phyloP scores from a whole-genome alignment of 768 basidiomycete species.

The Russula dissimulans region DNA sequence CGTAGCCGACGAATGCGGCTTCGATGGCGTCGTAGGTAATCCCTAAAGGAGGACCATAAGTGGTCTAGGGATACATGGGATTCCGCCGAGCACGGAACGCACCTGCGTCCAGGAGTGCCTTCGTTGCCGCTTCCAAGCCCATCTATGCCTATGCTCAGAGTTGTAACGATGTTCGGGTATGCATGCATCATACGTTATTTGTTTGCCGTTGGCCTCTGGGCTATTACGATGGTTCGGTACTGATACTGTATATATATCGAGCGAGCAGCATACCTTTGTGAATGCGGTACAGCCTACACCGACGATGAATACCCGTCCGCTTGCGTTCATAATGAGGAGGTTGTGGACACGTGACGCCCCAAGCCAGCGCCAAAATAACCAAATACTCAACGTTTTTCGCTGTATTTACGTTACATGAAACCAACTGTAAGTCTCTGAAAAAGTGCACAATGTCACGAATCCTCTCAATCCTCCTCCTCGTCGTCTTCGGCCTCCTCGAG shows the following conservation, averaged over 20 bases:
- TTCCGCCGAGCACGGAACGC: constrained; percentile 3
- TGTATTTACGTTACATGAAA: too few relatives aligned
- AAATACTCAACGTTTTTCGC: too few relatives aligned
- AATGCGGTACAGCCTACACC: constrained; percentile 73
- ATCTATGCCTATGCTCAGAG: constrained; percentile 38
- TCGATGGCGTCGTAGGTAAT: constrained; percentile 72
- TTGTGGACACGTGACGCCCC: too few relatives aligned
- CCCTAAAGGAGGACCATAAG: constrained; percentile 33
- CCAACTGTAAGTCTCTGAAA: too few relatives aligned
- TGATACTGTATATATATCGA: not conserved
- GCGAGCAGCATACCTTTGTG: constrained; percentile 45
- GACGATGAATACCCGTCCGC: constrained; percentile 41
- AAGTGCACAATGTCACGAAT: too few relatives aligned
- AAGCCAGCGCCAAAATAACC: too few relatives aligned
- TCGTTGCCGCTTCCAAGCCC: constrained; percentile 81
- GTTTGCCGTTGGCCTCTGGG: constrained; percentile 58
- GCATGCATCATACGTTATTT: constrained; percentile 49
- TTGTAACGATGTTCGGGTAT: not conserved
- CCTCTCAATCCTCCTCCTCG: not conserved
- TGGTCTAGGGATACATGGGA: not conserved
- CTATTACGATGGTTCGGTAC: constrained; percentile 27
- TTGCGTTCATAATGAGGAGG: not conserved
- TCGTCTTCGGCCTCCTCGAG: constrained; percentile 79
- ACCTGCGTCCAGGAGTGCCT: constrained; percentile 82
- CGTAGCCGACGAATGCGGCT: constrained; percentile 68